Evolutionary conservation across 352 stramenopile genomes (phyloP), one percentile per base, ranked within the genome.

Genomic region (Pythium plurisporium): DNA sequence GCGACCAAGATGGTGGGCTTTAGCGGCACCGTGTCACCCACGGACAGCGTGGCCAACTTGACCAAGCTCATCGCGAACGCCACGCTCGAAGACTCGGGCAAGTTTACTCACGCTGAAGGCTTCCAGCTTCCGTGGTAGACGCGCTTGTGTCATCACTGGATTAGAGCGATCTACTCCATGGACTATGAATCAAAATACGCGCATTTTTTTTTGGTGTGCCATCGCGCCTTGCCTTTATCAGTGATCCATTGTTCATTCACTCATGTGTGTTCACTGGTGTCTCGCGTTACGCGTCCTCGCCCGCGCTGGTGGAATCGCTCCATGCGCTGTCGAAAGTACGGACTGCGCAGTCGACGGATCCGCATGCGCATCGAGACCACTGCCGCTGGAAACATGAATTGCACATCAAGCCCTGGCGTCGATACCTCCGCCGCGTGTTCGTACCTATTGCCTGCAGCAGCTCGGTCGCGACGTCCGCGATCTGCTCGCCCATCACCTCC

Each of bases 121-220:
- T 53, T 77, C 22, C 60, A 71, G 3, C 48, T 88, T 37, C 72
- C 80, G n/a, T 88, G 77, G 80, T 90, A 77, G 14, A 59, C n/a
- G n/a, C n/a, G n/a, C n/a, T n/a, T n/a, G n/a, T n/a, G n/a, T n/a
- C n/a, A n/a, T n/a, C n/a, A n/a, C n/a, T n/a, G n/a, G n/a, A n/a
- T n/a, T n/a, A n/a, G n/a, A n/a, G n/a, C n/a, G n/a, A n/a, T n/a
- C n/a, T n/a, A n/a, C n/a, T n/a, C n/a, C n/a, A n/a, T n/a, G n/a
- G n/a, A n/a, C n/a, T n/a, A n/a, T n/a, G n/a, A n/a, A n/a, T n/a
- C n/a, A n/a, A n/a, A n/a, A n/a, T n/a, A 37, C 31, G 14, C 10
- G 22, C 7, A 22, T 6, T 42, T n/a, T 42, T 19, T 42, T n/a
- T 42, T 22, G 12, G 36, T 42, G 15, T 7, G 31, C 31, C 31